Conservation (phyloP, 805 yeast genomes). For the Saturnispora diversa region DNA sequence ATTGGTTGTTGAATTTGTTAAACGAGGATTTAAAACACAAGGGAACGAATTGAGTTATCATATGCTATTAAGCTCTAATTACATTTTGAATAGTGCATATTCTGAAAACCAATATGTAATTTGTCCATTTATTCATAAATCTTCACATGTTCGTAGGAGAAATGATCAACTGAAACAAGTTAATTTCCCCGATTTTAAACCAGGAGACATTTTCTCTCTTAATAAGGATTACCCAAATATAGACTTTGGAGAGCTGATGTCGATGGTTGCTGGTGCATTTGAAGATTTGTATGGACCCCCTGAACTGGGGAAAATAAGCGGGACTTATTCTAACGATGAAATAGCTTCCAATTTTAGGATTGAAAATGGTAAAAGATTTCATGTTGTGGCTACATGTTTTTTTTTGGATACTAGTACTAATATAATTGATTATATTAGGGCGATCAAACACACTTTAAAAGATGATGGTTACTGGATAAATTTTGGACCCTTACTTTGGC, state of each 20-base stretch:
- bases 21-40: constrained; percentile 50
- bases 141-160: constrained; percentile 39
- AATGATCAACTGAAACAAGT: constrained; percentile 43
- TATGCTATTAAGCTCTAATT: constrained; percentile 52
- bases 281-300: constrained; percentile 56
- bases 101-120: constrained; percentile 34
- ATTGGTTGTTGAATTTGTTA: constrained; percentile 46
- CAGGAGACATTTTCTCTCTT: constrained; percentile 32
- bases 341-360: constrained; percentile 36
- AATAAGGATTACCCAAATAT: constrained; percentile 32
- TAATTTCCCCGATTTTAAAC: constrained; percentile 45
- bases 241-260: constrained; percentile 46
- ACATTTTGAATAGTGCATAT: constrained; percentile 40
- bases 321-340: constrained; percentile 31
- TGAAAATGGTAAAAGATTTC: constrained; percentile 33
- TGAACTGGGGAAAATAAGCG: constrained; percentile 27
- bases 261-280: constrained; percentile 69
- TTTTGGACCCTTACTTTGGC: constrained; percentile 68
- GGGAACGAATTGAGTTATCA: constrained; percentile 63
- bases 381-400: constrained; percentile 46
- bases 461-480: constrained; percentile 50
- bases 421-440: constrained; percentile 46
- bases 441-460: constrained; percentile 40
- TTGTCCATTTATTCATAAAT: constrained; percentile 48
- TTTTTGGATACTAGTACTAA: constrained; percentile 60